Evolutionary conservation across 148 eudicot species (phyloP), one percentile per base, ranked within the genome.

Genomic region (Diospyros lotus): DNA sequence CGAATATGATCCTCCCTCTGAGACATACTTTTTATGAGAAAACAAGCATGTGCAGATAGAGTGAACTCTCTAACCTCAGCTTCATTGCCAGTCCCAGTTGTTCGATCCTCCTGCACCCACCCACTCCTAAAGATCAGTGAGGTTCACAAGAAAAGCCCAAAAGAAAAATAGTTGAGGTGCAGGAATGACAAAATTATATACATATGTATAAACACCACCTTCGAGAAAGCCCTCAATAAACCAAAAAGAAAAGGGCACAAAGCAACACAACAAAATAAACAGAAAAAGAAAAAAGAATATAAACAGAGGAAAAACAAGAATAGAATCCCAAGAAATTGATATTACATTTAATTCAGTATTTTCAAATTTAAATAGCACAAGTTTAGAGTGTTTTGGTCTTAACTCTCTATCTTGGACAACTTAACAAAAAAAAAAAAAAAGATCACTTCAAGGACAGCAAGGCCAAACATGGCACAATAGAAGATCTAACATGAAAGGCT

Each of bases 1-100:
- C 99, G 89, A n/a, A 96, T 83, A 76, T 96, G 94, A 72, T 96
- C 99, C 75, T 93, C 99, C 81, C 98, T 86, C 72, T 79, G 89
- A 52, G 99, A 93, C 90, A 96, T 83, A 80, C 89, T 91, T 84
- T 90, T 93, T 72, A 96, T 93, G 56, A 96, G 86, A 84, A 93
- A 93, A 69, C 90, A 90, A 18, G 99, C 89, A 89, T 96, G 99
- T 54, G 85, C 86, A 63, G 90, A 80, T 70, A 96, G 90, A 71
- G 89, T 84, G 50, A 87, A 88, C 76, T 91, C 98, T 75, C 99
- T 85, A 55, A 72, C 66, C 71, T 88, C 90, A 73, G 98, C 93
- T 78, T 79, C 90, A 81, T 81, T 85, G 61, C 99, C 99, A 2
- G 90, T 87, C 77, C 84, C 98, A 46, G 94, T 84, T 82, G 83